Percentiles rank a stretch among this genome's conserved stretches.
Evolutionary conservation across 371 early-diverging fungal genomes (phyloP).

Genomic region (Mucor irregularis): DNA sequence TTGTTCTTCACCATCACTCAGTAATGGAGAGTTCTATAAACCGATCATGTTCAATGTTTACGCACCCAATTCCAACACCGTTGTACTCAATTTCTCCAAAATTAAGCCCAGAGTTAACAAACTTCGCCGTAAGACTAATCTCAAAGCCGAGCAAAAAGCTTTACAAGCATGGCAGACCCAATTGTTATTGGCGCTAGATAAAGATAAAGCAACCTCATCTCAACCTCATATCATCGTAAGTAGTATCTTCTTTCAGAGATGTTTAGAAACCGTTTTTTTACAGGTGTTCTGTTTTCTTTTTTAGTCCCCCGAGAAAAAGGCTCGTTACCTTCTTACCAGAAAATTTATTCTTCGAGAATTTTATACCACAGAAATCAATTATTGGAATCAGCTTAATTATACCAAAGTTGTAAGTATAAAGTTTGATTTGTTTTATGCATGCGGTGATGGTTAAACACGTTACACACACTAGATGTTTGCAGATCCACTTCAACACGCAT

Average conservation of each 20-base stretch:
- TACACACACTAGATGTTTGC: too few relatives aligned
- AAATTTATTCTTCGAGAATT: constrained; percentile 41
- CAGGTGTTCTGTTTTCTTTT: too few relatives aligned
- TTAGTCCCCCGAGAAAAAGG: constrained; percentile 32
- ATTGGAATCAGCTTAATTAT: constrained; percentile 44
- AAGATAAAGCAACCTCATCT: neutral
- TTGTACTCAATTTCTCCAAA: constrained; percentile 11
- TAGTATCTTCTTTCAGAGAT: too few relatives aligned
- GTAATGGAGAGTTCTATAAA: neutral
- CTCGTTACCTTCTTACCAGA: constrained; percentile 23
- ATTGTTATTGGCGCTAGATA: neutral
- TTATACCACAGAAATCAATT: constrained; percentile 43
- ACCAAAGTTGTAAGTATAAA: constrained; percentile 35
- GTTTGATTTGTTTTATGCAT: neutral
- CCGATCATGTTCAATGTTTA: neutral
- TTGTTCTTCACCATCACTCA: neutral
- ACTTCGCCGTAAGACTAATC: constrained; percentile 16
- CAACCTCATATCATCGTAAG: neutral
- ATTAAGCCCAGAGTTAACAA: constrained; percentile 20
- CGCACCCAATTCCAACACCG: constrained; percentile 8
- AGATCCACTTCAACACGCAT: constrained; percentile 27
- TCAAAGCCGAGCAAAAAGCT: constrained; percentile 27
- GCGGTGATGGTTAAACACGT: too few relatives aligned
- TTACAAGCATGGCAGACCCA: constrained; percentile 31
- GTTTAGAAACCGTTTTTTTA: neutral